A percentile compares a stretch with the other conserved stretches of the same genome.
Evolutionary conservation across 495 filamentous ascomycete species (phyloP).

Genomic region (Achaetomiella virescens): DNA sequence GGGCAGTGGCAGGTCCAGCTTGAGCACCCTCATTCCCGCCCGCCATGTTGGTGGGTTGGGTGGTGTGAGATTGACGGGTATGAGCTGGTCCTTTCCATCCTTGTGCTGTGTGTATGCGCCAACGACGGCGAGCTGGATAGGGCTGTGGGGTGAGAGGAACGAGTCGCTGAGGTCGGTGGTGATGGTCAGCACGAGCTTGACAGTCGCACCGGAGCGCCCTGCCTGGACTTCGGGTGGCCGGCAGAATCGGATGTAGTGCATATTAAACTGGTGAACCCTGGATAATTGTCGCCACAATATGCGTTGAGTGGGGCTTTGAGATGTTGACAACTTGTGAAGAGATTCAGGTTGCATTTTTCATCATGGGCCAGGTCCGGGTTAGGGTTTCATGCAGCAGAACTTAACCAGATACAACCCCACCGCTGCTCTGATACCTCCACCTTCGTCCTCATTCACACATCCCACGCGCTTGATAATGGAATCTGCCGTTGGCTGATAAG

Average conservation of each 20-base stretch:
- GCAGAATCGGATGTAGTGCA: constrained; percentile 74
- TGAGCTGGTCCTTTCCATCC: constrained; percentile 32
- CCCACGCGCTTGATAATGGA: too few species aligned
- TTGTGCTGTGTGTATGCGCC: constrained; percentile 47
- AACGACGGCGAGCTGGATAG: constrained; percentile 50
- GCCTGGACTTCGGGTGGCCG: constrained; percentile 52
- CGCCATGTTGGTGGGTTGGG: constrained; percentile 26
- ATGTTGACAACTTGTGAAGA: too few species aligned
- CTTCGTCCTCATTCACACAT: too few species aligned
- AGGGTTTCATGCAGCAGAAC: neutral
- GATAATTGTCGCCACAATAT: too few species aligned
- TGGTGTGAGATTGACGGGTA: constrained; percentile 20
- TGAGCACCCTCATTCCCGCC: constrained; percentile 38
- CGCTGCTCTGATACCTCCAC: too few species aligned
- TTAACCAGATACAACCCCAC: too few species aligned
- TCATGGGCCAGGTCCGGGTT: too few species aligned
- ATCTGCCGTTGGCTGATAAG: neutral
- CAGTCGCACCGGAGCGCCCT: constrained; percentile 28
- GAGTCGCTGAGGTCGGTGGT: constrained; percentile 87
- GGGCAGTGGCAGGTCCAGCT: constrained; percentile 29
- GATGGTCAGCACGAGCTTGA: constrained; percentile 59
- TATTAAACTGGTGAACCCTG: constrained; percentile 19
- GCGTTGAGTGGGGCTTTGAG: too few species aligned
- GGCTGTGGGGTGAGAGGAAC: constrained; percentile 62
- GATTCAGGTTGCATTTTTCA: too few species aligned